Base-by-base conservation (phyloP, 2,329 filamentous ascomycete species). In the Penicillium sp. region DNA sequence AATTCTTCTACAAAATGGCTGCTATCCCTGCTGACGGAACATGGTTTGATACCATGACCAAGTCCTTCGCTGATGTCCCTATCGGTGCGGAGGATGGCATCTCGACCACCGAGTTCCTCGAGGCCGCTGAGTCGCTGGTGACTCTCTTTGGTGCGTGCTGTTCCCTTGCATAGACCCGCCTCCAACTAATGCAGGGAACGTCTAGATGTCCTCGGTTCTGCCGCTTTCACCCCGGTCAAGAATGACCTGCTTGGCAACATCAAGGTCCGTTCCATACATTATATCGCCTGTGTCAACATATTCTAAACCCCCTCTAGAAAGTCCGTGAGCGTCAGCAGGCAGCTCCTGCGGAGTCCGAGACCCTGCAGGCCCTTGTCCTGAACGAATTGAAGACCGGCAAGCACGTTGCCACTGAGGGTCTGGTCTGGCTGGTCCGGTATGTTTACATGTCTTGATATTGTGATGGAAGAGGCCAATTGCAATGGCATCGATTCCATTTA, bases 381-480 rank as follows among this genome's bases (percentile, higher is more conserved):
- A 94, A 92, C 73, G 94, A 99, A 81, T 81, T 96, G 72, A 92
- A 92, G 81, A 83, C 85, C 60, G 93, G 92, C 82, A 92, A 94
- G 77, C 90, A 96, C 79, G 84, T 79, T 55, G 93, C 94, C 53
- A 88, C 91, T 13, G 92, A 97, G 78, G 94, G 92, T 52, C 82
- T 97, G 50, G 76, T 97, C 59, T 99, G 94, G 94, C 83, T 97
- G 59, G 83, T 88, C 65, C 89, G 93, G 90, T 95, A 82, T 59
- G 82, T 64, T 35, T 5, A 40, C 24, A 39, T 18, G 42, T 14
- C 39, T 40, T 39, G 5, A 51, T 20, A 51, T 20, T 18, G 20
- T 26, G 31, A 35, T 6, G 14, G 31, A 34, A 34, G 13, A 46
- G 5, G 5, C 14, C 26, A 39, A 35, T 52, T n/a, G 42, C 40